A percentile compares a stretch with the other conserved stretches of the same genome.
Conservation (phyloP, 768 basidiomycete species). For the Megacollybia marginata region DNA sequence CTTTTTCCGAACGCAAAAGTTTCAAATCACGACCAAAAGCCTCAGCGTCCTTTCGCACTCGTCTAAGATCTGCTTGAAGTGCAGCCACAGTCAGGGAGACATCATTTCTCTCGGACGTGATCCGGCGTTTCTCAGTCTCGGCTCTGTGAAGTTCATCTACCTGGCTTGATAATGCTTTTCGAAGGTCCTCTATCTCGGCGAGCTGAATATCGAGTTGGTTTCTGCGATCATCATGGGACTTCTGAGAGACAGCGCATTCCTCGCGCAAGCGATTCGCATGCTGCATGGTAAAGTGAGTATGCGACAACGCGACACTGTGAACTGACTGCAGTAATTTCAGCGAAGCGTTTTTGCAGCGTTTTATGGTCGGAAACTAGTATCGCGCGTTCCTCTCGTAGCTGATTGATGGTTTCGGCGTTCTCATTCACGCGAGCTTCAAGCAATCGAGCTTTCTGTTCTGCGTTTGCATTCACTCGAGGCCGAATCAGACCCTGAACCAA, state of each 20-base stretch:
- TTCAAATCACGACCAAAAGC: constrained; percentile 74
- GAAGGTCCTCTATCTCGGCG: constrained; percentile 72
- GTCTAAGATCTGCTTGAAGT: constrained; percentile 67
- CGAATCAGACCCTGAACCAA: background rate
- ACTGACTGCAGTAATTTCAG: constrained; percentile 61
- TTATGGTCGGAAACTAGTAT: constrained; percentile 65
- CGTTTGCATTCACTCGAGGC: constrained; percentile 48
- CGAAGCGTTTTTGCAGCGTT: constrained; percentile 59
- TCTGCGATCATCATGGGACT: constrained; percentile 62
- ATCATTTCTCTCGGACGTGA: constrained; percentile 54
- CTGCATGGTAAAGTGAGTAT: constrained; percentile 20
- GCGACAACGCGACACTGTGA: background rate
- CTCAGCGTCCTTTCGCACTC: constrained; percentile 72
- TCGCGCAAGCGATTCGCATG: constrained; percentile 55
- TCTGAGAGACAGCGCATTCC: constrained; percentile 53
- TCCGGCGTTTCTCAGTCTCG: constrained; percentile 57
- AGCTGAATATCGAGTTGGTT: constrained; percentile 68
- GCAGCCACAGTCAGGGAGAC: constrained; percentile 58
- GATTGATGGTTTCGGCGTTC: constrained; percentile 64
- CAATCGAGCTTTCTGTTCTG: constrained; percentile 66
- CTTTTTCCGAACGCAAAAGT: constrained; percentile 58
- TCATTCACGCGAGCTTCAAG: constrained; percentile 62
- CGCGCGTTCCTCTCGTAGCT: constrained; percentile 71
- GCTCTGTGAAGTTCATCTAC: constrained; percentile 55
- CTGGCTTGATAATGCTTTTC: constrained; percentile 53